Conservation (phyloP, 2,329 filamentous ascomycete genomes). For the Talaromyces marneffei region DNA sequence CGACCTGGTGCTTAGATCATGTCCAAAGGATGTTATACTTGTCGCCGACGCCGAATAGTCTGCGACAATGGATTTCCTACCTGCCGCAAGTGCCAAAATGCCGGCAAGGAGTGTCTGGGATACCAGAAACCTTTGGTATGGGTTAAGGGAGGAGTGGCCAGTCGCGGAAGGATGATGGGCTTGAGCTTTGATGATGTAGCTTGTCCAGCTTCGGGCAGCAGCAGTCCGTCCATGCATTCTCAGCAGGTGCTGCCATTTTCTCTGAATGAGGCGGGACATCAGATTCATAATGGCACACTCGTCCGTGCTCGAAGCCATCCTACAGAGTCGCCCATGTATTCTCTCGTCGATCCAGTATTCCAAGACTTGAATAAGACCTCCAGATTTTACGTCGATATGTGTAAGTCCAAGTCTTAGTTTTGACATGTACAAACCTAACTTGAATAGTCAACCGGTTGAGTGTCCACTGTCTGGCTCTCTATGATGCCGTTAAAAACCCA, state of each 20-base stretch:
- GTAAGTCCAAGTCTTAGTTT: slow-evolving; percentile 22
- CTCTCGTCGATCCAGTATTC: slow-evolving; percentile 43
- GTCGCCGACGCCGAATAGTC: slow-evolving; percentile 39
- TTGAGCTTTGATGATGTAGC: slow-evolving; percentile 42
- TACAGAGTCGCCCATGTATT: slow-evolving; percentile 28
- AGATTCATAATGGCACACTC: slow-evolving; percentile 7
- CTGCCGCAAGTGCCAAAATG: slow-evolving; percentile 39
- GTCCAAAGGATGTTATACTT: slow-evolving; percentile 41
- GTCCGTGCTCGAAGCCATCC: slow-evolving; percentile 16
- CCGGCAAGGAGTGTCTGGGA: slow-evolving; percentile 40
- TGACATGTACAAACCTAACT: background rate
- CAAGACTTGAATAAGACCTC: slow-evolving; percentile 41
- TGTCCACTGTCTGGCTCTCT: slow-evolving; percentile 43
- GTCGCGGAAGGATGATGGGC: slow-evolving; percentile 48
- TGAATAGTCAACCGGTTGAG: slow-evolving; percentile 33
- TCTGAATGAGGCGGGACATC: slow-evolving; percentile 8
- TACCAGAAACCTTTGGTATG: slow-evolving; percentile 40
- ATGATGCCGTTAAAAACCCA: slow-evolving; percentile 44
- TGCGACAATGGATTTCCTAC: slow-evolving; percentile 40
- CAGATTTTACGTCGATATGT: slow-evolving; percentile 45
- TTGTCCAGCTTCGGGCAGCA: background rate
- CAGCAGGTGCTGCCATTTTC: background rate
- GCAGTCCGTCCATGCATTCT: background rate
- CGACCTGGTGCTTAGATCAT: slow-evolving; percentile 20
- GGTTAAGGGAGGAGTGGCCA: slow-evolving; percentile 40